Percentiles rank a stretch among this genome's conserved stretches.
Conservation (phyloP, 352 stramenopile species). For the Elongisporangium undulatum region DNA sequence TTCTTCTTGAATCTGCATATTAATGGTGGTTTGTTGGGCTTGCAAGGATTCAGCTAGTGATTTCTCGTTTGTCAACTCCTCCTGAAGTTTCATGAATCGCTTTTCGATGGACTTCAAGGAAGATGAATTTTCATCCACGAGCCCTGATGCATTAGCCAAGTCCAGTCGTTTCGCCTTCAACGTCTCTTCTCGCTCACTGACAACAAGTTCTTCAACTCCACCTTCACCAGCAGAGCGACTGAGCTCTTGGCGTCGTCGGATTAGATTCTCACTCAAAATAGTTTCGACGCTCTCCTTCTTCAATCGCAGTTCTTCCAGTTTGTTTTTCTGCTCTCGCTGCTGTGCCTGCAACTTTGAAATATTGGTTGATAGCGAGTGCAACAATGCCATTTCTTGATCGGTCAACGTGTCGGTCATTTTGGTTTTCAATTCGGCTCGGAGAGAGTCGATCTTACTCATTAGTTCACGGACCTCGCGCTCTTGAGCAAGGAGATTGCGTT, state of each 20-base stretch:
- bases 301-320: constrained; percentile 86
- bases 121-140: constrained; percentile 61
- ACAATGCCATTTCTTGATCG: constrained; percentile 31
- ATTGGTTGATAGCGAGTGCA: constrained; percentile 59
- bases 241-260: constrained; percentile 80
- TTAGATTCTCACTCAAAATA: constrained; percentile 91
- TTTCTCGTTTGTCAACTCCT: constrained; percentile 46
- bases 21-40: constrained; percentile 50
- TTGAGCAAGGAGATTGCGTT: constrained; percentile 16
- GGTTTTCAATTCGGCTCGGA: constrained; percentile 58
- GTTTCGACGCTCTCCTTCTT: constrained; percentile 88
- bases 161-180: constrained; percentile 90
- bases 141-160: constrained; percentile 72
- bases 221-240: constrained; percentile 51
- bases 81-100: constrained; percentile 48
- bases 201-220: constrained; percentile 45
- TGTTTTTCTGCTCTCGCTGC: constrained; percentile 76
- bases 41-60: constrained; percentile 42
- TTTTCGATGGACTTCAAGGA: constrained; percentile 60
- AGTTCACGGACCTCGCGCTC: constrained; percentile 62
- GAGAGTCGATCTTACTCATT: constrained; percentile 39
- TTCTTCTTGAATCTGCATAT: constrained; percentile 85
- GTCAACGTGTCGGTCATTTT: constrained; percentile 75
- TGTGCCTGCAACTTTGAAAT: constrained; percentile 83
- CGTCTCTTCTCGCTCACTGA: constrained; percentile 60